Percentiles rank a stretch among this genome's conserved stretches.
phyloP scores from a whole-genome alignment of 192 early-diverging fungal genomes.

The Coemansia sp. region DNA sequence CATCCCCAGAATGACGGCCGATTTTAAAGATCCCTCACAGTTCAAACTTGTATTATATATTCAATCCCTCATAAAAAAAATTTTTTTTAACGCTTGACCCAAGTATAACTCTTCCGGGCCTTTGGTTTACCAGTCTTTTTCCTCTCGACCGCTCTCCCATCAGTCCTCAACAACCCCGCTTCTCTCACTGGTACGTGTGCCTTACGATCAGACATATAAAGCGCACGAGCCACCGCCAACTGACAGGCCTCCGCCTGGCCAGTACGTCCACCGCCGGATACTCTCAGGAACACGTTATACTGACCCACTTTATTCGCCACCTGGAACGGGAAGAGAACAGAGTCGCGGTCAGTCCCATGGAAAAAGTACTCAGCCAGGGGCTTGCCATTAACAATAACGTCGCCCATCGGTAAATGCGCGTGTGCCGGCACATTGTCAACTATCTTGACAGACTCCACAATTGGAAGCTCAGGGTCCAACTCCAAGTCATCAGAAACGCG shows the following conservation, averaged over 20 bases:
- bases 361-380: slow-evolving; percentile 76
- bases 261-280: slow-evolving; percentile 76
- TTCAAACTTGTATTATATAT: background rate
- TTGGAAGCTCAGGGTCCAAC: background rate
- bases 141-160: slow-evolving; percentile 83
- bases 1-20: too few relatives aligned
- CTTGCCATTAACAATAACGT: slow-evolving; percentile 76
- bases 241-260: slow-evolving; percentile 88
- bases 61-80: too few relatives aligned
- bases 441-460: background rate
- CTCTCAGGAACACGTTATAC: slow-evolving; percentile 84
- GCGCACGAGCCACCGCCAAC: slow-evolving; percentile 73
- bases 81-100: slow-evolving; percentile 58
- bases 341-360: slow-evolving; percentile 62
- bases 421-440: slow-evolving; percentile 9
- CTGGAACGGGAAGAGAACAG: slow-evolving; percentile 71
- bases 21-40: too few relatives aligned
- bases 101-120: slow-evolving; percentile 89
- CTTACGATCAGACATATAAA: slow-evolving; percentile 64
- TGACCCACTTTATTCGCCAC: slow-evolving; percentile 64
- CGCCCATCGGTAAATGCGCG: slow-evolving; percentile 35
- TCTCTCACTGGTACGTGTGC: slow-evolving; percentile 58
- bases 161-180: slow-evolving; percentile 61
- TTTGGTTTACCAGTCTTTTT: slow-evolving; percentile 96
- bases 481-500: background rate